These are phyloP conservation scores for Sicyos edulis DNA, from an alignment of 306 rosid genomes.

Conservation along the genomic window DNA sequence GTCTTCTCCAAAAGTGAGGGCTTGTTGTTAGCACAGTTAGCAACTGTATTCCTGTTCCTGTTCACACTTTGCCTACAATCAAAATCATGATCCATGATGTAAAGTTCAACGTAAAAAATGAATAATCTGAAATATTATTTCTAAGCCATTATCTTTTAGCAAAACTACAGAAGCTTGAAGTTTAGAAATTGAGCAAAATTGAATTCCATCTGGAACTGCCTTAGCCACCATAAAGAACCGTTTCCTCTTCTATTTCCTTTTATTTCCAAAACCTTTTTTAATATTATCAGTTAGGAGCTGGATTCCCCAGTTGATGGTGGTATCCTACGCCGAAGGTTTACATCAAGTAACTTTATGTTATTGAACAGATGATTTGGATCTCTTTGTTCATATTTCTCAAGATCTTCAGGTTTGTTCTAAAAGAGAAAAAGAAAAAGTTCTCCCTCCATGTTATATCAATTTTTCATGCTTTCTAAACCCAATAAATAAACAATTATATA, in stretches of 20 bases:
- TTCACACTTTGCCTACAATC: constrained; percentile 62
- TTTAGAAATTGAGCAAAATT: neutral
- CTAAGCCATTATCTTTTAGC: neutral
- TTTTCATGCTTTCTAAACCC: neutral
- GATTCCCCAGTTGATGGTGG: neutral
- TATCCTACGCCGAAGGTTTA: constrained; percentile 4
- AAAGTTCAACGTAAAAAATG: neutral
- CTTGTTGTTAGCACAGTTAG: constrained; percentile 38
- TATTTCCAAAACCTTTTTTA: neutral
- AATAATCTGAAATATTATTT: neutral
- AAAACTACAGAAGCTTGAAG: neutral
- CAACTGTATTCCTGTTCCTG: constrained; percentile 53
- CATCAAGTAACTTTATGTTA: neutral
- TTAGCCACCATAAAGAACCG: neutral
- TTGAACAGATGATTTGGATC: too few relatives aligned
- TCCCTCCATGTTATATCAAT: neutral
- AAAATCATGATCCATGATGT: neutral
- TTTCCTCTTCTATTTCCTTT: constrained; percentile 1
- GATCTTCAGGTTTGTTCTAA: too few relatives aligned
- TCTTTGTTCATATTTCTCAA: too few relatives aligned
- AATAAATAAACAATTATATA: too few relatives aligned
- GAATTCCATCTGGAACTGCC: neutral
- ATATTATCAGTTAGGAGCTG: neutral
- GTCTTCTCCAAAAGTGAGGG: constrained; percentile 85
- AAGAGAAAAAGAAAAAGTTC: too few relatives aligned